phyloP scores from a whole-genome alignment of 352 stramenopile genomes.

The Pythium insidiosum region DNA sequence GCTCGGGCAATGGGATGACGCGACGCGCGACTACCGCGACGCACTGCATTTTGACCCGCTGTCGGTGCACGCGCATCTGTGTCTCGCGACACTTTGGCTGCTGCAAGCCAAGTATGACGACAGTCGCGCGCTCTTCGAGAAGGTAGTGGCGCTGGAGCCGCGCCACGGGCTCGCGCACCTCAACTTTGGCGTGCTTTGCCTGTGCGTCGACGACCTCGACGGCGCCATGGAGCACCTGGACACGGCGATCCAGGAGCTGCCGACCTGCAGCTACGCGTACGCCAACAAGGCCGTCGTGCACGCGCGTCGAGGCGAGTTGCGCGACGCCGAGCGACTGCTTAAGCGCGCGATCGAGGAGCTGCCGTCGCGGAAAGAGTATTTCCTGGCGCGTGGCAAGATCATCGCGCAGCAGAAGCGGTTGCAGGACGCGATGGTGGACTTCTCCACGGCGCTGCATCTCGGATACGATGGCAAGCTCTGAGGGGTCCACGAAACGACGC shows the following conservation, averaged over 20 bases:
- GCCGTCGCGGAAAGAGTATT: slow-evolving; percentile 62
- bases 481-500: no score
- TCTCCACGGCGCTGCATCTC: slow-evolving; percentile 60
- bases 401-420: slow-evolving; percentile 64
- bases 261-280: slow-evolving; percentile 55
- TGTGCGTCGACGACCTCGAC: slow-evolving; percentile 25
- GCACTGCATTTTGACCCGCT: slow-evolving; percentile 60
- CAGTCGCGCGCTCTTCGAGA: slow-evolving; percentile 23
- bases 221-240: slow-evolving; percentile 41
- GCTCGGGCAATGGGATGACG: slow-evolving; percentile 29
- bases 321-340: slow-evolving; percentile 36
- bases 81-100: slow-evolving; percentile 52
- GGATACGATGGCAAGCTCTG: slow-evolving; percentile 69
- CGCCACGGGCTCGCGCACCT: slow-evolving; percentile 47
- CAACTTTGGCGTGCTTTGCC: slow-evolving; percentile 40
- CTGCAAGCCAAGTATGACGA: slow-evolving; percentile 28
- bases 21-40: slow-evolving; percentile 47
- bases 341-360: slow-evolving; percentile 63
- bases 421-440: slow-evolving; percentile 77
- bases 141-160: slow-evolving; percentile 36
- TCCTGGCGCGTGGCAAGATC: slow-evolving; percentile 54
- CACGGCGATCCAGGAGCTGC: slow-evolving; percentile 32
- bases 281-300: slow-evolving; percentile 60
- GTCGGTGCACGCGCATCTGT: slow-evolving; percentile 43
- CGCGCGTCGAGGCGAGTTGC: slow-evolving; percentile 23